These are phyloP conservation scores for Sordariomycetes sp. DNA, from an alignment of 2,329 filamentous ascomycete species.

Conservation along the genomic window DNA sequence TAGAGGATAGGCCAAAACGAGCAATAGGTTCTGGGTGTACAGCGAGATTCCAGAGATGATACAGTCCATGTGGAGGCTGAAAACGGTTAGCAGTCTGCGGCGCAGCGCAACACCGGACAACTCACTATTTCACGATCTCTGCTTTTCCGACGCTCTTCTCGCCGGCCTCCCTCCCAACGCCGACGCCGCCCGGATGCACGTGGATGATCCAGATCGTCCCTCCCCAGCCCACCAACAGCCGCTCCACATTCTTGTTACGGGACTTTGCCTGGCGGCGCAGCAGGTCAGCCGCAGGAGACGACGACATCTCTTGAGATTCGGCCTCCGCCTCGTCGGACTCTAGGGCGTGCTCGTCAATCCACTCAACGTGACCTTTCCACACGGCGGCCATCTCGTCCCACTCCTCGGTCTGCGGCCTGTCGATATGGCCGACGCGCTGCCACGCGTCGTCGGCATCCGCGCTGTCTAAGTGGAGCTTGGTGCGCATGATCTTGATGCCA, in stretches of 20 bases:
- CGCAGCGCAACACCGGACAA: background rate
- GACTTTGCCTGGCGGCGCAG: conserved; percentile 37
- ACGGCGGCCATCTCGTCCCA: conserved; percentile 97
- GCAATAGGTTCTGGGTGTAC: conserved; percentile 83
- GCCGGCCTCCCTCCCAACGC: conserved; percentile 54
- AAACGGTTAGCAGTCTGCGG: background rate
- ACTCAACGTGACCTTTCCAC: conserved; percentile 87
- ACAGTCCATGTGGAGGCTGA: conserved; percentile 86
- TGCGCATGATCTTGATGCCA: conserved; percentile 95
- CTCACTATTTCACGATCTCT: conserved; percentile 52
- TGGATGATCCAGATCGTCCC: conserved; percentile 94
- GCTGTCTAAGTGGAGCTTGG: conserved; percentile 69
- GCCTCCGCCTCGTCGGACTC: conserved; percentile 55
- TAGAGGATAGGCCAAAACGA: conserved; percentile 84
- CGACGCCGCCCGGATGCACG: conserved; percentile 65
- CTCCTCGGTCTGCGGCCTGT: conserved; percentile 71
- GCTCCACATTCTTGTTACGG: conserved; percentile 49
- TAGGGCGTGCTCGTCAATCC: conserved; percentile 80
- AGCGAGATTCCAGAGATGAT: conserved; percentile 94
- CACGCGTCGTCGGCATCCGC: conserved; percentile 74
- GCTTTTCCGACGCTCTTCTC: conserved; percentile 68
- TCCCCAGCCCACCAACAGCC: conserved; percentile 89
- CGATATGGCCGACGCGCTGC: conserved; percentile 89
- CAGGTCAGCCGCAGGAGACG: conserved; percentile 34
- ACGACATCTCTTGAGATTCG: conserved; percentile 14